These are phyloP conservation scores for Aspergillus thermomutatus DNA, from an alignment of 2,329 filamentous ascomycete genomes.

Conservation along the genomic window DNA sequence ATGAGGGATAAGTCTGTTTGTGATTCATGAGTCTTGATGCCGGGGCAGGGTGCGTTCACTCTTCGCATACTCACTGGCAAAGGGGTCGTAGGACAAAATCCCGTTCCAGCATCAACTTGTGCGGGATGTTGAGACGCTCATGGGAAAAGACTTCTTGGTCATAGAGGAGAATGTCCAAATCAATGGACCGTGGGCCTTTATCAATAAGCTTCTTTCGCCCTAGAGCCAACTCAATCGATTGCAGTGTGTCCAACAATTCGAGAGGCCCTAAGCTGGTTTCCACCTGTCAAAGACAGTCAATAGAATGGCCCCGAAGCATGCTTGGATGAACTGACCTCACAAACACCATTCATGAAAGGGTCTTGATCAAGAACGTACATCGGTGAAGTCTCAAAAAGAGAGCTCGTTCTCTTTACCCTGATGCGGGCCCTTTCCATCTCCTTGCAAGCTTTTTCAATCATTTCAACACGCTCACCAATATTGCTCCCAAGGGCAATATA, in stretches of 20 bases:
- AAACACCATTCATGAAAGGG: slow-evolving; percentile 86
- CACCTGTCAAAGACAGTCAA: slow-evolving; percentile 54
- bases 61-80: slow-evolving; percentile 44
- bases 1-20: slow-evolving; percentile 40
- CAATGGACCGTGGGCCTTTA: slow-evolving; percentile 92
- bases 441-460: slow-evolving; percentile 79
- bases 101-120: slow-evolving; percentile 78
- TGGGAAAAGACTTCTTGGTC: slow-evolving; percentile 63
- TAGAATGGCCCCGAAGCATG: slow-evolving; percentile 1
- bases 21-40: background rate
- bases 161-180: slow-evolving; percentile 88
- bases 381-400: slow-evolving; percentile 88
- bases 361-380: slow-evolving; percentile 95
- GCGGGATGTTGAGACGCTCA: slow-evolving; percentile 77
- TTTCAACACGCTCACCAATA: slow-evolving; percentile 75
- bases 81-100: slow-evolving; percentile 91
- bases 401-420: slow-evolving; percentile 73
- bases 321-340: slow-evolving; percentile 63
- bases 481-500: slow-evolving; percentile 93
- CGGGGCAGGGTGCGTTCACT: background rate
- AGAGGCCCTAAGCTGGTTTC: slow-evolving; percentile 74
- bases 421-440: slow-evolving; percentile 74
- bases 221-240: slow-evolving; percentile 75
- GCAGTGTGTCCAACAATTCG: slow-evolving; percentile 73
- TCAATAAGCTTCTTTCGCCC: slow-evolving; percentile 82